phyloP scores from a whole-genome alignment of 1,284 basidiomycete species.

The Veloporphyrellus conicus region DNA sequence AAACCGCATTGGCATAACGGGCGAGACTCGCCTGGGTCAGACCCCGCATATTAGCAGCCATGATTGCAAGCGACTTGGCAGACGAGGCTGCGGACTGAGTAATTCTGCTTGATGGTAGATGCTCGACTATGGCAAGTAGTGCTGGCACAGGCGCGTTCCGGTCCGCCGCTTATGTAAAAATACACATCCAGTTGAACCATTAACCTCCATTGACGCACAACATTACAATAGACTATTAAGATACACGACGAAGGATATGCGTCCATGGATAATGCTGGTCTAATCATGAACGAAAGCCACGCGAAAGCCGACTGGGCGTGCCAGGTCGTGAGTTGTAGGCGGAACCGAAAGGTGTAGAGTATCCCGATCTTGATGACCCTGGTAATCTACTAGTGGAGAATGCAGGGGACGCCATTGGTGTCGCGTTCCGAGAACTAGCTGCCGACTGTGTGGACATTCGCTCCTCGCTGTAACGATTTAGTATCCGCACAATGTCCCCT shows the following conservation, averaged over 20 bases:
- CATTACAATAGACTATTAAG: slow-evolving; percentile 20
- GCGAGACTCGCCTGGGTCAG: slow-evolving; percentile 70
- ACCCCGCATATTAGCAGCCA: slow-evolving; percentile 87
- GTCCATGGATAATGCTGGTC: slow-evolving; percentile 10
- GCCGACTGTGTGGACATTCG: slow-evolving; percentile 52
- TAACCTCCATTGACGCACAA: too few species aligned
- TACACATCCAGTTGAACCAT: too few species aligned
- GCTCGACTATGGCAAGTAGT: not conserved
- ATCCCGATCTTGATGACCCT: slow-evolving; percentile 45
- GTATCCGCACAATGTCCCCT: slow-evolving; percentile 65
- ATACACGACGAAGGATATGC: slow-evolving; percentile 14
- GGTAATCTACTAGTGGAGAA: slow-evolving; percentile 36
- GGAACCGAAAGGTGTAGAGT: slow-evolving; percentile 52
- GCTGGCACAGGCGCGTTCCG: too few species aligned
- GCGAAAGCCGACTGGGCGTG: slow-evolving; percentile 55
- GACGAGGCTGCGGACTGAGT: not conserved
- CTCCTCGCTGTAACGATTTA: slow-evolving; percentile 65
- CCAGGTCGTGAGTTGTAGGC: slow-evolving; percentile 57
- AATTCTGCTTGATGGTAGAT: not conserved
- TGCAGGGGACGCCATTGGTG: slow-evolving; percentile 51
- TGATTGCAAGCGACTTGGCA: slow-evolving; percentile 30
- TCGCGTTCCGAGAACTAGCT: slow-evolving; percentile 59
- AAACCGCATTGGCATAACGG: slow-evolving; percentile 2
- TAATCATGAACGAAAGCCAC: slow-evolving; percentile 25
- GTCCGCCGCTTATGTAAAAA: slow-evolving; percentile 9